Evolutionary conservation across 176 grass and related monocot genomes (phyloP), one percentile per base, ranked within the genome.

Genomic region (Puya raimondii): DNA sequence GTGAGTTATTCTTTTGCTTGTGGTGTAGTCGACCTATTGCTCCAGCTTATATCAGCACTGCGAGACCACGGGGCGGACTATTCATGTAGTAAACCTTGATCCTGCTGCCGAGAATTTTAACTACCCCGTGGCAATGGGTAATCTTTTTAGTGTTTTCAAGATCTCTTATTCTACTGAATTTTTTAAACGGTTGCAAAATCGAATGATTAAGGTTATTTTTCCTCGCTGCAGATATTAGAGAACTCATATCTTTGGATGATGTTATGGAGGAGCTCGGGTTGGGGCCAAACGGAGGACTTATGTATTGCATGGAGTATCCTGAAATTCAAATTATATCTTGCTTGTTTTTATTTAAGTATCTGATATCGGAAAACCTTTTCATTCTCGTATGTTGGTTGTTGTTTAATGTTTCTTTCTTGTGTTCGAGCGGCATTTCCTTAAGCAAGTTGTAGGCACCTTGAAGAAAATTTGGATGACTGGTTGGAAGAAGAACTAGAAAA

Each of bases 291-390:
- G 90, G 94, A 0, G 87, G 90, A 0, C 94, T 99, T 64, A 76
- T 99, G 16, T 93, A 93, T 65, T 99, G 90, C 84, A 99, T 99
- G 94, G 94, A 99, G 94, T 99, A 93, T 93, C 94, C 84, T 99
- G 63, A 67, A 68, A 15, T 42, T 50, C 29, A 1, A 42, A 23
- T 63, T 0, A 9, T 64, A 12, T 64, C 0, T 23, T 2, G 42
- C 27, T 52, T 3, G 21, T 72, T 78, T 48, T 69, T 54, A 0
- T 53, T 70, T 21, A 12, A 42, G 33, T 42, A 64, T 53, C 0
- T 22, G 70, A 17, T 12, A 49, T 72, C 53, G 2, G 3, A 61
- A 61, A 10, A 16, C 75, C 50, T 64, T 26, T 67, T 29, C n/a
- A 1, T 74, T n/a, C 11, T n/a, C 64, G 66, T 27, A 72, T 72